A percentile compares a stretch with the other conserved stretches of the same genome.
Evolutionary conservation across 441 rosid genomes (phyloP).

Genomic region (Populus trichocarpa): DNA sequence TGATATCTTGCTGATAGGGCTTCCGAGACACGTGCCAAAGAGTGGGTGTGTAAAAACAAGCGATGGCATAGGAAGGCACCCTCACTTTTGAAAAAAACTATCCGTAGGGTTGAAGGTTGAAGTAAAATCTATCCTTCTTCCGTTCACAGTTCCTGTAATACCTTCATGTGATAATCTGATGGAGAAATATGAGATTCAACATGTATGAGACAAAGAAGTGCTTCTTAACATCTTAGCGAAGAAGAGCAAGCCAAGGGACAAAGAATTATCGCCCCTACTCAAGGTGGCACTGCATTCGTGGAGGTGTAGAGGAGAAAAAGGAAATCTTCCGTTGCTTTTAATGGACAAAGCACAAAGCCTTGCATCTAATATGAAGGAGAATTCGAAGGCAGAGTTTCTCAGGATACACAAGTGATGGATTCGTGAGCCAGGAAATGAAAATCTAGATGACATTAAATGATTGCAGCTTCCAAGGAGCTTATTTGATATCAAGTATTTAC

Average conservation of each 20-base stretch:
- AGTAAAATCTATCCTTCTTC: too few relatives aligned
- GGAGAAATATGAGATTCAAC: too few relatives aligned
- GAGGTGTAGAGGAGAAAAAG: background rate
- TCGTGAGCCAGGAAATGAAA: background rate
- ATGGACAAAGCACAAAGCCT: background rate
- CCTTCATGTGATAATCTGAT: too few relatives aligned
- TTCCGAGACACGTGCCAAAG: too few relatives aligned
- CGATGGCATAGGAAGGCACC: too few relatives aligned
- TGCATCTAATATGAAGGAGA: background rate
- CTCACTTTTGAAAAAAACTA: too few relatives aligned
- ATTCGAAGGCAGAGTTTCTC: background rate
- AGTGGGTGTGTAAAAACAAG: too few relatives aligned
- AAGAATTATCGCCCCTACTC: background rate
- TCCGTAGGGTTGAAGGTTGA: too few relatives aligned
- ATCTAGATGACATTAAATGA: background rate
- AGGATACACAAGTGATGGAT: background rate
- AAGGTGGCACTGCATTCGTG: background rate
- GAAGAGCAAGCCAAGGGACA: background rate
- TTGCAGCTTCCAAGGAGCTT: constrained; percentile 17
- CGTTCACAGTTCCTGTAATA: too few relatives aligned
- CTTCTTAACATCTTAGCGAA: background rate
- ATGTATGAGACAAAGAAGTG: background rate
- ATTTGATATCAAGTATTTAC: constrained; percentile 26
- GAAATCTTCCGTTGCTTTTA: background rate
- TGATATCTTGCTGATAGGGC: too few relatives aligned